Base-by-base conservation (phyloP, 176 grass and related monocot species). In the Dactylis glomerata region DNA sequence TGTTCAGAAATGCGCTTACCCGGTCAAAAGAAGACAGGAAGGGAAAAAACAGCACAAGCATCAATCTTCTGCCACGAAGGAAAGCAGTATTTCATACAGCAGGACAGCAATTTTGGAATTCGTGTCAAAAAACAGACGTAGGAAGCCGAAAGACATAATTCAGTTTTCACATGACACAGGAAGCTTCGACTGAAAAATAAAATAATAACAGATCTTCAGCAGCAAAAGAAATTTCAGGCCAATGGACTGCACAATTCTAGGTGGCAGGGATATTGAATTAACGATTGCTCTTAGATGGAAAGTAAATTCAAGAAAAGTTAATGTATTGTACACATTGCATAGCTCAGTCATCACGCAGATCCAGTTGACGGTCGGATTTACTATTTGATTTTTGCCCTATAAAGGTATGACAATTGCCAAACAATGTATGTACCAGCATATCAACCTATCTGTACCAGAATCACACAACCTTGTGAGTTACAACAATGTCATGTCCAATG, bases 391-490 rank as follows among this genome's bases (percentile, higher is more conserved):
- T 47, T 79, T 20, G 10, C 36, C 26, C 22, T 33, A 28, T 32
- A 44, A 42, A 34, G 2, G 68, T 46, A 14, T 78, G n/a, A 9
- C 64, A 47, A 26, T 75, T 23, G 28, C 41, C 68, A 75, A 68
- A 38, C 47, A 58, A 34, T 79, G 4, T 50, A 65, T 73, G 41
- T 64, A 45, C 57, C 2, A 62, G 5, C 41, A 12, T 73, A 73
- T 73, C 69, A 73, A 73, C 23, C 41, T 65, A 65, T 55, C 56
- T 20, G 49, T 59, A 68, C 78, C 42, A 65, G 42, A 32, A 8
- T 68, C 44, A 71, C 30, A 77, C 44, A 70, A 12, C 26, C 31
- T 41, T 82, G 40, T 90, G 34, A n/a, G 32, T 32, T 70, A 62
- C 41, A 54, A 15, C 42, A 23, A 45, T 38, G 10, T 24, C 2